Evolutionary conservation across 257 asterid species (phyloP), one percentile per base, ranked within the genome.

Genomic region (Osmanthus fragrans): DNA sequence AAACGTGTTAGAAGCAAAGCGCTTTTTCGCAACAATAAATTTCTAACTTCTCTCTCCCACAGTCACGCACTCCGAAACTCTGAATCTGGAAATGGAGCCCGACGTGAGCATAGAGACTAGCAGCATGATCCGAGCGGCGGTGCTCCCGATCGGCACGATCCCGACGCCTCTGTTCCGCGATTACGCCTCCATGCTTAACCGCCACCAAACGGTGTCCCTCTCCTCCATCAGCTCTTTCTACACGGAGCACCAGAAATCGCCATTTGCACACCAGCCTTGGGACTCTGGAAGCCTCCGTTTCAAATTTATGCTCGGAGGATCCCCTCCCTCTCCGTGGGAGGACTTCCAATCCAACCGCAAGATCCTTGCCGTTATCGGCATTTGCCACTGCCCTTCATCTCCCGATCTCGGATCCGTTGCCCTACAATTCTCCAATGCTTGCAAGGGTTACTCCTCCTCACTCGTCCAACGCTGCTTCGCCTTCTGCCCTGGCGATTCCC

Each of bases 291-390:
- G 74, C 87, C 92, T 95, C 80, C 89, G 96, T 2, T 93, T 95
- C 90, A 95, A 95, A 79, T 95, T 90, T 88, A 87, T 93, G 80
- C 86, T 93, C 78, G 98, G 96, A 19, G 97, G 96, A 32, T 91
- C 98, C 12, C 94, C 99, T 0, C 93, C 99, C 3, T 93, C 97
- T 58, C 94, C 99, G 12, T 95, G 99, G 99, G 98, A 95, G 83
- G 99, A 95, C 72, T 95, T 95, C 74, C 98, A 95, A 77, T 93
- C 96, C 75, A 85, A 93, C 79, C 96, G 97, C 80, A 93, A 95
- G 87, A 80, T 90, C 82, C 92, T 90, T 74, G 97, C 97, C 30
- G 88, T 95, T 36, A 88, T 95, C 78, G 99, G 97, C 54, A 85
- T 95, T 67, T 89, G 92, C 74, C 98, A 95, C 82, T 93, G 99